Conservation (phyloP, 208 protist species). For the Jaenimonas drosophilae region DNA sequence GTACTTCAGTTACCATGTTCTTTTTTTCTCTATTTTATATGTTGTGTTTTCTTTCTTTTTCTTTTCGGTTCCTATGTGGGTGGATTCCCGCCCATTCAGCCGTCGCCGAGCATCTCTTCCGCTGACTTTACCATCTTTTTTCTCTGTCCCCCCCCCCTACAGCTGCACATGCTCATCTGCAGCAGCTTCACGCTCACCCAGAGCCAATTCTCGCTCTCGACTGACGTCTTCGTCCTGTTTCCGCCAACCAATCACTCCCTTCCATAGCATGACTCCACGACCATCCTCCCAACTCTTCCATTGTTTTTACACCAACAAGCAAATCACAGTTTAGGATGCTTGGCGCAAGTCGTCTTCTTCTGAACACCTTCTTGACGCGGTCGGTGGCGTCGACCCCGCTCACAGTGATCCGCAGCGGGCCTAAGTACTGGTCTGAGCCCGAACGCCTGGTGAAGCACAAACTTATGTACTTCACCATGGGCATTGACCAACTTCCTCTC, state of each 20-base stretch:
- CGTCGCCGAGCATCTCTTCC: neutral
- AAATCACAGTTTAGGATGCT: too few species aligned
- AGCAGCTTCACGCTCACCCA: too few species aligned
- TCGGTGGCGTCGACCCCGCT: constrained; percentile 69
- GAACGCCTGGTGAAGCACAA: constrained; percentile 85
- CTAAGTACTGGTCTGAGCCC: constrained; percentile 79
- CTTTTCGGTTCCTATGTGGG: neutral
- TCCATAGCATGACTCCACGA: too few species aligned
- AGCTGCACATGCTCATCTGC: too few species aligned
- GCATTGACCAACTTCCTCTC: constrained; percentile 80
- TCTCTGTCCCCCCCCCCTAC: neutral
- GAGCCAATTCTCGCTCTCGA: too few species aligned
- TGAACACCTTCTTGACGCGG: constrained; percentile 77
- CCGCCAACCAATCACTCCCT: too few species aligned
- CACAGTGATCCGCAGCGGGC: constrained; percentile 73
- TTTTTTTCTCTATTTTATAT: constrained; percentile 1
- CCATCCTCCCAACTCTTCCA: too few species aligned
- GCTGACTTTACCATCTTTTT: neutral
- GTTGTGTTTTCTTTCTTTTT: constrained; percentile 1
- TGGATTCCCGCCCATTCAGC: neutral
- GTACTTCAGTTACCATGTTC: neutral
- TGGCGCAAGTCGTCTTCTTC: constrained; percentile 10
- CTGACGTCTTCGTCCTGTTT: too few species aligned
- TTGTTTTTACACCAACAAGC: too few species aligned
- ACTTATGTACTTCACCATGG: constrained; percentile 84